Percentiles rank a stretch among this genome's conserved stretches.
Conservation (phyloP, 2,329 filamentous ascomycete genomes). For the Diaporthe longicolla region DNA sequence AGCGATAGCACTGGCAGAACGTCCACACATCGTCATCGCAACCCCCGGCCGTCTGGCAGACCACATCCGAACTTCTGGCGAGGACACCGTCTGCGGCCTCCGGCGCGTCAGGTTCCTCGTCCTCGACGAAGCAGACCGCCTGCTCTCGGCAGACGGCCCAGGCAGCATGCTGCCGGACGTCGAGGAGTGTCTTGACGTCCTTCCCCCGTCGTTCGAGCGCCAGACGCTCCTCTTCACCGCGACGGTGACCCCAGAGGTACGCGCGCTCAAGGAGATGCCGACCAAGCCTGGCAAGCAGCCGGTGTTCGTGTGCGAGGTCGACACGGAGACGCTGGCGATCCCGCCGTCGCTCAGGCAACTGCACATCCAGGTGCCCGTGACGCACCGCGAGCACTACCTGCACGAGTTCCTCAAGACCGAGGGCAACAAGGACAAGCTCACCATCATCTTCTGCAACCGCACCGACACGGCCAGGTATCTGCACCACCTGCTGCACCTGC, state of each 20-base stretch:
- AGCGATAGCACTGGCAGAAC: conserved; percentile 83
- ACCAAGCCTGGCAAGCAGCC: conserved; percentile 77
- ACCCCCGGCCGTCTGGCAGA: conserved; percentile 94
- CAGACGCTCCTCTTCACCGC: conserved; percentile 97
- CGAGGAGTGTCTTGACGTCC: conserved; percentile 85
- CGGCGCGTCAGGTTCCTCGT: conserved; percentile 87
- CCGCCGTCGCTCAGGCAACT: conserved; percentile 86
- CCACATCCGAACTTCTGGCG: conserved; percentile 90
- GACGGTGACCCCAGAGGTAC: conserved; percentile 92
- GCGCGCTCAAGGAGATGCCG: conserved; percentile 85
- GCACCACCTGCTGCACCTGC: conserved; percentile 86
- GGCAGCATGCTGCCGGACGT: conserved; percentile 97
- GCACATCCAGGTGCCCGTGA: conserved; percentile 90
- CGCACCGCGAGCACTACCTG: conserved; percentile 94
- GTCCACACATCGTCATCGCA: conserved; percentile 93
- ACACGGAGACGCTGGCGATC: conserved; percentile 81
- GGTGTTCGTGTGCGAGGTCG: conserved; percentile 91
- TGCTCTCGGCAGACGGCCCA: conserved; percentile 79
- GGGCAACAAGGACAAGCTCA: conserved; percentile 79
- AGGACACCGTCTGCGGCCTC: conserved; percentile 89
- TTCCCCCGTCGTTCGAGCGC: conserved; percentile 83
- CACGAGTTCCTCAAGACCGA: conserved; percentile 89
- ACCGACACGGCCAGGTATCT: conserved; percentile 90
- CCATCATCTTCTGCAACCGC: conserved; percentile 96
- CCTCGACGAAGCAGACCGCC: conserved; percentile 93